Evolutionary conservation across 2,329 filamentous ascomycete species (phyloP), one percentile per base, ranked within the genome.

Genomic region (Sordariomycetes sp.): DNA sequence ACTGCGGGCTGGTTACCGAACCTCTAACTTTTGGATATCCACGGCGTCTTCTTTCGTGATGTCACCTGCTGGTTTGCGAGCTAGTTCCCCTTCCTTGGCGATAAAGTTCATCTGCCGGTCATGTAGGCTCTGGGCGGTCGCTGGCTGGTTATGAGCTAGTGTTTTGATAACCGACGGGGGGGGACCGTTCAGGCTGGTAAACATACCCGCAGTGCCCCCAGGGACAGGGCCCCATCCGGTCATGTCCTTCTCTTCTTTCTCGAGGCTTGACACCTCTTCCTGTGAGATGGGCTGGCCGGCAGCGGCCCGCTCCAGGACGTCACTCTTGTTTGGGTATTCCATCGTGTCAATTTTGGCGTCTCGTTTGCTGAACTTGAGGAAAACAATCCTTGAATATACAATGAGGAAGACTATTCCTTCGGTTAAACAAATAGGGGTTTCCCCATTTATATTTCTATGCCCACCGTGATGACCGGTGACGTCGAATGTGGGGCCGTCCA

Each of bases 61-160:
- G 34, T 67, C 55, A 5, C 58, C 60, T 8, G 59, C 58, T 1
- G 63, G 62, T 59, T 69, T 70, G 10, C 65, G 59, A 3, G 64
- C 63, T 4, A 69, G 58, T 8, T 67, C 65, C 28, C 65, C 63
- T 1, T 67, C 65, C 50, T 62, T 64, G 12, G 60, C 62, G 20
- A 66, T 51, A 57, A 69, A 69, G 59, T 68, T 68, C 57, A 67
- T 63, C 59, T 69, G 67, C 54, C 62, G 65, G 60, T 67, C 66
- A 57, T 69, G 65, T 58, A 67, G 58, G 59, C 66, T 67, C 60
- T 70, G 68, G 0, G 67, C 67, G 4, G 62, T 66, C 4, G 67
- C 66, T 50, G n/a, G 5, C 3, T 24, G n/a, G 45, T 22, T 12
- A 20, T 50, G 8, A 50, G 45, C 20, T 12, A 10, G n/a, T 6